These are phyloP conservation scores for Aspergillus uvarum DNA, from an alignment of 2,329 filamentous ascomycete species.

Conservation along the genomic window DNA sequence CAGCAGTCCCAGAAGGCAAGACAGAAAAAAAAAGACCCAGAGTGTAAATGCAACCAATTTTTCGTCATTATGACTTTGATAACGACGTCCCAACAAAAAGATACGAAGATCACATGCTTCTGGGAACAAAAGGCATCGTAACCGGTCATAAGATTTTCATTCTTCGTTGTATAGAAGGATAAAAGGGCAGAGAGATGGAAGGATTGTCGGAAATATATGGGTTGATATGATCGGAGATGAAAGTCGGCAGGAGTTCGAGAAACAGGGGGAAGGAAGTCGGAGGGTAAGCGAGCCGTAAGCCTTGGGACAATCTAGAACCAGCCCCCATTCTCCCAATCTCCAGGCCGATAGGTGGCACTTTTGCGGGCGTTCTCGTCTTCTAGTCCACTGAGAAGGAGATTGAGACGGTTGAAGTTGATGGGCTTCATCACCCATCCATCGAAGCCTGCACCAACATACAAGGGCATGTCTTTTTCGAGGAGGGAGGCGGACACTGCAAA, in stretches of 20 bases:
- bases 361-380: slow-evolving; percentile 59
- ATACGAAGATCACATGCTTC: background rate
- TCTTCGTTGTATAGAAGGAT: too few relatives aligned
- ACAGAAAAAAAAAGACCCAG: background rate
- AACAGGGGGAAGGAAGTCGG: background rate
- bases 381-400: slow-evolving; percentile 68
- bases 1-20: background rate
- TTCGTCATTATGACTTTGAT: background rate
- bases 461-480: slow-evolving; percentile 65
- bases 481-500: slow-evolving; percentile 88
- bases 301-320: slow-evolving; percentile 59
- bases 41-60: background rate
- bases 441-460: slow-evolving; percentile 75
- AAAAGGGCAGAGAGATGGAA: too few relatives aligned
- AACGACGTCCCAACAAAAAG: background rate
- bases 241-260: background rate
- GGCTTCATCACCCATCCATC: slow-evolving; percentile 92
- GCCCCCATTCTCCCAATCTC: slow-evolving; percentile 80
- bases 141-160: too few relatives aligned
- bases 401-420: slow-evolving; percentile 75
- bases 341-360: slow-evolving; percentile 66
- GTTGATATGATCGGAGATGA: too few relatives aligned
- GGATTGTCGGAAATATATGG: too few relatives aligned
- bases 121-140: background rate
- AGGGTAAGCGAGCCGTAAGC: slow-evolving; percentile 17